phyloP scores from a whole-genome alignment of 148 eudicot genomes.

The Vaccinium vitisidaea region DNA sequence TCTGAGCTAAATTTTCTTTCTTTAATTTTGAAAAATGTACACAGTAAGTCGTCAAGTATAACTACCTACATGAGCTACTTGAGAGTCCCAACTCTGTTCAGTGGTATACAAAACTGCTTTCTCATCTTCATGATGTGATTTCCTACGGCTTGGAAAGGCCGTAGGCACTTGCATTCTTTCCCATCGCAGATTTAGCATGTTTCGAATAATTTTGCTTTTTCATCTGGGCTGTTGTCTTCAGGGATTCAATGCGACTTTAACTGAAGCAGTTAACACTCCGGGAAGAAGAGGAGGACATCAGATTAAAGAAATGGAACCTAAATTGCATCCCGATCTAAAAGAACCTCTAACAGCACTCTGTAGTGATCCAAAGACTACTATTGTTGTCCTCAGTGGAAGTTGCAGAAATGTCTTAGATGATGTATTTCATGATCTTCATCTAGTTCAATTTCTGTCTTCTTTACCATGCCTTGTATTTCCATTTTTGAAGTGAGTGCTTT shows the following conservation, averaged over 20 bases:
- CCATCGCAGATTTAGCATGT: neutral
- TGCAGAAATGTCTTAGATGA: slow-evolving; percentile 69
- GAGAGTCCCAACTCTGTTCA: neutral
- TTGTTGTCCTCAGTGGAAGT: slow-evolving; percentile 95
- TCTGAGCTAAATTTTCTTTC: neutral
- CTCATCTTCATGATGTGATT: neutral
- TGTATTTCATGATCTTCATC: slow-evolving; percentile 31
- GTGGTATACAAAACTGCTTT: neutral
- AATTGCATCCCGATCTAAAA: slow-evolving; percentile 79
- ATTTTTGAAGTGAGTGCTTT: slow-evolving; percentile 24
- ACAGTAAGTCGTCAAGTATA: neutral
- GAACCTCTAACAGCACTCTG: slow-evolving; percentile 64
- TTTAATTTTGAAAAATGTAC: neutral
- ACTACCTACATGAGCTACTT: neutral
- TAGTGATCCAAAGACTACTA: slow-evolving; percentile 78
- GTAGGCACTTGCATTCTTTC: neutral
- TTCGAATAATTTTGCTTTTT: neutral
- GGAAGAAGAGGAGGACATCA: slow-evolving; percentile 92
- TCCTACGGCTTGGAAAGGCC: neutral
- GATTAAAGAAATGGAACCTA: slow-evolving; percentile 88
- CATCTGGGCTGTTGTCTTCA: slow-evolving; percentile 23
- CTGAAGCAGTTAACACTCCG: slow-evolving; percentile 83
- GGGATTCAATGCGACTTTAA: slow-evolving; percentile 91
- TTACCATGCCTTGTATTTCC: neutral
- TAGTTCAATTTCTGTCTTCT: slow-evolving; percentile 7